Evolutionary conservation across 2,329 filamentous ascomycete species (phyloP).

Genomic region (Cadophora gregata): DNA sequence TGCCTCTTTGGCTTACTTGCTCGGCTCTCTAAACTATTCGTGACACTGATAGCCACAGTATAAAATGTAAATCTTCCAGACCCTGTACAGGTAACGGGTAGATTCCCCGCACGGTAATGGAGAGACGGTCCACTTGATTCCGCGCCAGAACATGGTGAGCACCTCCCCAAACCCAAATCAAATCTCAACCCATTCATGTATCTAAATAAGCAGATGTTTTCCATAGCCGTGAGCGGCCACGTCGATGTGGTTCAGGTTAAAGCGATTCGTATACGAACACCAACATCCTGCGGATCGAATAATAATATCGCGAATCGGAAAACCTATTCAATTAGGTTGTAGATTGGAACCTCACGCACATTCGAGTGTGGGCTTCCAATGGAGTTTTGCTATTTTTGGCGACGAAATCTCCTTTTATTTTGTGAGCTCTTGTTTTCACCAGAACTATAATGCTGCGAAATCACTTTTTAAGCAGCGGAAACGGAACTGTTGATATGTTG

Average conservation of each 20-base stretch:
- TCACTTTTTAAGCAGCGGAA: background rate
- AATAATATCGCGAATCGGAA: background rate
- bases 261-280: background rate
- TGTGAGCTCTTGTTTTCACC: background rate
- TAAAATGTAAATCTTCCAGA: too few species aligned
- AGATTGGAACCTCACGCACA: background rate
- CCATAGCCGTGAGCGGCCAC: background rate
- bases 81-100: too few species aligned
- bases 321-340: background rate
- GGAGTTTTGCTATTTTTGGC: background rate
- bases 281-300: background rate
- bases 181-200: background rate
- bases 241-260: background rate
- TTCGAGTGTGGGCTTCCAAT: background rate
- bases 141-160: too few species aligned
- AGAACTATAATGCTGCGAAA: background rate
- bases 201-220: background rate
- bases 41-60: too few species aligned
- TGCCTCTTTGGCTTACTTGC: too few species aligned
- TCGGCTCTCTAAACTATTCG: too few species aligned
- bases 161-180: background rate
- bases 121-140: too few species aligned
- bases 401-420: too few species aligned
- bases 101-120: too few species aligned
- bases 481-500: background rate